Evolutionary conservation across 495 filamentous ascomycete genomes (phyloP).

Genomic region (Aspergillus conjunctus): DNA sequence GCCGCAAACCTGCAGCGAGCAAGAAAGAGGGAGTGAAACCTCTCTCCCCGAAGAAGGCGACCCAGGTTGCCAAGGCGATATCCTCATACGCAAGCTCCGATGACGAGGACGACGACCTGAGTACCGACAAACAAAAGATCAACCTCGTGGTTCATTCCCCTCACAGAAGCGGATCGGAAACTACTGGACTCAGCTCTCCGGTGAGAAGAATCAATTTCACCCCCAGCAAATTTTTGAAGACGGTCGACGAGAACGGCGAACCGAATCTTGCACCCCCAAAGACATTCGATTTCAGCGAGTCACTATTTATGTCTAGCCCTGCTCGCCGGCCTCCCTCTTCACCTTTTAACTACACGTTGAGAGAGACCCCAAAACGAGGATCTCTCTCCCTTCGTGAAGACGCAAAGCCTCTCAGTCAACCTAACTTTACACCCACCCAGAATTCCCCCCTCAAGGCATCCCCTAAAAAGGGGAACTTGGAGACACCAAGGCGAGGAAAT

Average conservation of each 20-base stretch:
- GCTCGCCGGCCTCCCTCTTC: conserved; percentile 52
- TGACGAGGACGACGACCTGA: conserved; percentile 56
- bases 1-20: conserved; percentile 41
- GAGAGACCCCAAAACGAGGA: conserved; percentile 38
- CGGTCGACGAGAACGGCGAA: conserved; percentile 44
- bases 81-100: conserved; percentile 46
- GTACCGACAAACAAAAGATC: conserved; percentile 42
- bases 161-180: conserved; percentile 32
- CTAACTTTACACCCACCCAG: conserved; percentile 32
- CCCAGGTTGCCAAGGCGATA: conserved; percentile 52
- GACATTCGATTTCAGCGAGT: conserved; percentile 40
- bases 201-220: conserved; percentile 48
- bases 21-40: conserved; percentile 42
- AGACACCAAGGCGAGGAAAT: conserved; percentile 28
- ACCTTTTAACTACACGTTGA: conserved; percentile 50
- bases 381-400: conserved; percentile 29
- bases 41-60: conserved; percentile 59
- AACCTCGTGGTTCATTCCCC: conserved; percentile 46
- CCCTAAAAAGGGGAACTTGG: conserved; percentile 32
- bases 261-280: conserved; percentile 35
- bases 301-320: conserved; percentile 50
- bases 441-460: conserved; percentile 34
- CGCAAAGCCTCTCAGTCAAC: conserved; percentile 23
- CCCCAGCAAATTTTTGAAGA: conserved; percentile 30
- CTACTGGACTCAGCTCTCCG: conserved; percentile 39